phyloP scores from a whole-genome alignment of 2,329 filamentous ascomycete species.

The Aspergillus aculeatinus region DNA sequence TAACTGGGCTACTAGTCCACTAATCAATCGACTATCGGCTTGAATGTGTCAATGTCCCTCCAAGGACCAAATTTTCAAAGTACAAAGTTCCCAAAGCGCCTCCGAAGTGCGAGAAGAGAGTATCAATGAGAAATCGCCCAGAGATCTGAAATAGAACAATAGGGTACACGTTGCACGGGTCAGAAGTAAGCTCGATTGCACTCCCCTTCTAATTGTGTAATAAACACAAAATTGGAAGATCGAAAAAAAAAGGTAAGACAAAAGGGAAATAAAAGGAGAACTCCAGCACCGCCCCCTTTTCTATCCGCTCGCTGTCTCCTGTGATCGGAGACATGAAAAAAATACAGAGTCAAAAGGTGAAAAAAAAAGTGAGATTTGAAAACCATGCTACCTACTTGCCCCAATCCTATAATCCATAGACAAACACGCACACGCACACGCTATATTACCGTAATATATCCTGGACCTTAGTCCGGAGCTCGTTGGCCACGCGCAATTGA shows the following conservation, averaged over 20 bases:
- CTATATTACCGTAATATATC: slow-evolving; percentile 37
- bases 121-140: no score
- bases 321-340: not conserved
- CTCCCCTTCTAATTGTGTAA: not conserved
- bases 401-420: not conserved
- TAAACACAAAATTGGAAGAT: not conserved
- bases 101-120: no score
- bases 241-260: not conserved
- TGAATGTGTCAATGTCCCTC: no score
- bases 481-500: slow-evolving; percentile 40
- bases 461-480: slow-evolving; percentile 43
- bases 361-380: not conserved
- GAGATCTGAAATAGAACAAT: no score
- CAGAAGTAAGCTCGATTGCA: no score
- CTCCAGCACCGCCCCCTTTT: not conserved
- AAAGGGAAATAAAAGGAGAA: not conserved
- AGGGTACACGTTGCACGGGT: no score
- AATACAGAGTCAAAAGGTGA: not conserved
- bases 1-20: no score
- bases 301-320: not conserved
- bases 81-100: no score
- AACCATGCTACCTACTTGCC: not conserved
- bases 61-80: no score
- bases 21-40: no score
- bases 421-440: not conserved